phyloP scores from a whole-genome alignment of 352 stramenopile genomes.

The Phytophthora vignae region DNA sequence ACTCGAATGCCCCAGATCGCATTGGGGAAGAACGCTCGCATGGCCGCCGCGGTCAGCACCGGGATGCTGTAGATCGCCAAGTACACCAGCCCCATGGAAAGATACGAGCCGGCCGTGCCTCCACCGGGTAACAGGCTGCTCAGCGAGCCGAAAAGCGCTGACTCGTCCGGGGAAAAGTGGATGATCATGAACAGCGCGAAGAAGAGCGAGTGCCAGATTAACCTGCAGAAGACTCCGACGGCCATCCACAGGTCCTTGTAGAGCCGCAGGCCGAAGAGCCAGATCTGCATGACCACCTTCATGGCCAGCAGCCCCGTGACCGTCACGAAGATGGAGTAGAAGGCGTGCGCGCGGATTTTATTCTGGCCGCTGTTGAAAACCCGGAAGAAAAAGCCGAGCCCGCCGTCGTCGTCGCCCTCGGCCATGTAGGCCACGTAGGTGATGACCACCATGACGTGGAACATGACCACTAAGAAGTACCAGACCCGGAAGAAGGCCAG shows the following conservation, averaged over 20 bases:
- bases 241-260: slow-evolving; percentile 75
- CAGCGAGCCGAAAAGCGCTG: slow-evolving; percentile 50
- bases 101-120: slow-evolving; percentile 57
- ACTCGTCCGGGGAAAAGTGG: slow-evolving; percentile 67
- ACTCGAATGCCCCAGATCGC: slow-evolving; percentile 69
- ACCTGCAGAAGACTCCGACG: slow-evolving; percentile 65
- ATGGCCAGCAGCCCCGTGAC: slow-evolving; percentile 61
- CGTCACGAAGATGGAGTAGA: slow-evolving; percentile 78
- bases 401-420: slow-evolving; percentile 49
- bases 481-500: slow-evolving; percentile 86
- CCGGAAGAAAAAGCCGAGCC: slow-evolving; percentile 69
- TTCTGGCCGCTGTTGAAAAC: slow-evolving; percentile 62
- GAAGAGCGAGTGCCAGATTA: slow-evolving; percentile 83
- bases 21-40: slow-evolving; percentile 64
- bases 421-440: slow-evolving; percentile 79
- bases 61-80: slow-evolving; percentile 69
- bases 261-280: slow-evolving; percentile 69
- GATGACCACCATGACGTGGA: slow-evolving; percentile 74
- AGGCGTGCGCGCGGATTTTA: slow-evolving; percentile 70
- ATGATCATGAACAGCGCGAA: slow-evolving; percentile 70
- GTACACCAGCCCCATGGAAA: slow-evolving; percentile 71
- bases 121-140: slow-evolving; percentile 58
- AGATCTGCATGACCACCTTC: slow-evolving; percentile 81
- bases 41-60: slow-evolving; percentile 50
- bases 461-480: slow-evolving; percentile 83